Evolutionary conservation across 2,329 filamentous ascomycete species (phyloP), one percentile per base, ranked within the genome.

Genomic region (Colletotrichum scovillei): DNA sequence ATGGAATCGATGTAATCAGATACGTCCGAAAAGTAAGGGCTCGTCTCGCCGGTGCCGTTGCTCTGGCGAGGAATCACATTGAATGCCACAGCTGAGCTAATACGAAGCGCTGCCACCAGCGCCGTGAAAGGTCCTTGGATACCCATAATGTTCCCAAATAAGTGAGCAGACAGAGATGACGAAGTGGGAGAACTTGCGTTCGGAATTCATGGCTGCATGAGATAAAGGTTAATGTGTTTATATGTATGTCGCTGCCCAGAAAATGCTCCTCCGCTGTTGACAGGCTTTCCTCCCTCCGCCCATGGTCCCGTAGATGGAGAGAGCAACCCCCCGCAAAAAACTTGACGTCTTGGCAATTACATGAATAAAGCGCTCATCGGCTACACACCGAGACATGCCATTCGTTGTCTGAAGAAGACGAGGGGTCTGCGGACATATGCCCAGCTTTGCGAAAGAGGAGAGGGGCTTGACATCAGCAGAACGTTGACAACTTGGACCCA

Each of bases 1-100:
- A 75, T 69, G 22, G 60, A 63, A 19, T 77, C 55, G 30, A 80
- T 63, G 16, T 77, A 71, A 11, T 69, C 38, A 26, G 75, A 74
- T 12, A 80, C 65, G 49, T 57, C 63, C 16, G 57, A 24, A 35
- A 73, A 66, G 57, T 73, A 65, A 2, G 57, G 67, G 57, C 71
- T 70, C 19, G 62, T 55, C 1, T 42, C 42, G 52, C 60, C 53
- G 5, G 67, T 60, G 7, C 46, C 64, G 26, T 71, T 67, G 14
- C 22, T 62, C 32, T 71, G 68, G 16, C 63, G 68, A 5, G 68
- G 42, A 6, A 62, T 56, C 2, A 71, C 30, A 11, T 63, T 56
- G 22, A 63, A 71, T 19, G 63, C 68, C 4, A 35, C 32, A 22
- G 63, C 32, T 24, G 49, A 67, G 56, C 56, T 57, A 9, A 53